phyloP scores from a whole-genome alignment of 1,139 yeast species.

The Spencermartinsiella ligniputridi region DNA sequence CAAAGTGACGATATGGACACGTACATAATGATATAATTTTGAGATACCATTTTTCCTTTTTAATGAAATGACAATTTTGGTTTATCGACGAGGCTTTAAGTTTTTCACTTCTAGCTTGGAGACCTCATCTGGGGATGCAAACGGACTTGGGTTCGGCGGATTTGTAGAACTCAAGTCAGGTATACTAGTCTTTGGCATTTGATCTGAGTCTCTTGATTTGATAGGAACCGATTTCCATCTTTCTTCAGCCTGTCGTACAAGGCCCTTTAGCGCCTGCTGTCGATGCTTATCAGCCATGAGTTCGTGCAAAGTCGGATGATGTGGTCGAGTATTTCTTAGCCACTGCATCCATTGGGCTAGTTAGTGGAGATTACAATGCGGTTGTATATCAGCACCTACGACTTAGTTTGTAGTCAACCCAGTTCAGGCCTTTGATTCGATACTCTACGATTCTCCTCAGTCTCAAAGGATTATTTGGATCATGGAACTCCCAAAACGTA shows the following conservation, averaged over 20 bases:
- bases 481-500: conserved; percentile 78
- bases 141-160: too few species aligned
- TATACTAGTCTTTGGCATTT: too few species aligned
- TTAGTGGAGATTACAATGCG: conserved; percentile 27
- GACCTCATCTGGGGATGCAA: too few species aligned
- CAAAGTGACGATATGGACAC: neutral
- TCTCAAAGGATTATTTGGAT: conserved; percentile 32
- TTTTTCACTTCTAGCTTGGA: neutral
- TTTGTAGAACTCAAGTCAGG: too few species aligned
- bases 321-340: conserved; percentile 60
- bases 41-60: neutral
- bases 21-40: neutral
- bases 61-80: neutral
- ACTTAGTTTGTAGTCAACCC: conserved; percentile 42
- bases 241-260: conserved; percentile 58
- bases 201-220: conserved; percentile 16
- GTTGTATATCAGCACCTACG: conserved; percentile 29
- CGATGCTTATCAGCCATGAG: conserved; percentile 55
- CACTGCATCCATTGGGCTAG: conserved; percentile 79
- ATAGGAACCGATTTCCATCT: conserved; percentile 47
- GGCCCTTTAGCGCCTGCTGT: conserved; percentile 48
- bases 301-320: conserved; percentile 61
- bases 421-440: conserved; percentile 28
- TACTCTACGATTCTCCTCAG: conserved; percentile 41
- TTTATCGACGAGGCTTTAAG: neutral